A percentile compares a stretch with the other conserved stretches of the same genome.
Evolutionary conservation across 192 early-diverging fungal genomes (phyloP).

Genomic region (Allomyces macrogynus): DNA sequence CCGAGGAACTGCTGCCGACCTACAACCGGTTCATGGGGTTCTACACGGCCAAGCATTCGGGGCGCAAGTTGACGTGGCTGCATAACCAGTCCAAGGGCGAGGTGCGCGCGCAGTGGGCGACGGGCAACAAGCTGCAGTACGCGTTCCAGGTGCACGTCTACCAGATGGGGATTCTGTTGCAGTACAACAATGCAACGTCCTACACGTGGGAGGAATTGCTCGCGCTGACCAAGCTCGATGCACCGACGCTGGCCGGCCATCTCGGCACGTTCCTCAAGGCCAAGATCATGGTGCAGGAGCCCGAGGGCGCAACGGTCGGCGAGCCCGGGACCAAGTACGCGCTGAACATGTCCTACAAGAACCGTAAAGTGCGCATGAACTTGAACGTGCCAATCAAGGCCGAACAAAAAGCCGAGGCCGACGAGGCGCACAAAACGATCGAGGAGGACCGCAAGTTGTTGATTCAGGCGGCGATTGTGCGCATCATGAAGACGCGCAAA

Average conservation of each 20-base stretch:
- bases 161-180: constrained; percentile 83
- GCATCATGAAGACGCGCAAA: constrained; percentile 98
- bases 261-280: constrained; percentile 65
- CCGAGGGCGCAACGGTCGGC: constrained; percentile 6
- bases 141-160: constrained; percentile 50
- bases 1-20: constrained; percentile 66
- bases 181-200: constrained; percentile 59
- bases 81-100: constrained; percentile 83
- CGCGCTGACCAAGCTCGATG: constrained; percentile 46
- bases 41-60: constrained; percentile 72
- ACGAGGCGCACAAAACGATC: constrained; percentile 79
- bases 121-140: constrained; percentile 40
- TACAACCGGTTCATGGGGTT: constrained; percentile 70
- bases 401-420: constrained; percentile 76
- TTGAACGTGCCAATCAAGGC: constrained; percentile 63
- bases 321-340: constrained; percentile 25
- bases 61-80: constrained; percentile 84
- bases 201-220: constrained; percentile 61
- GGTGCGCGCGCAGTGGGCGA: constrained; percentile 72
- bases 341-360: constrained; percentile 63
- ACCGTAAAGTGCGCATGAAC: constrained; percentile 75
- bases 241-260: constrained; percentile 43
- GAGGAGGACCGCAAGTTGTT: constrained; percentile 76
- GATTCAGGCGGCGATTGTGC: constrained; percentile 97
- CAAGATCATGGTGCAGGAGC: constrained; percentile 36